Evolutionary conservation across 2,329 filamentous ascomycete genomes (phyloP), one percentile per base, ranked within the genome.

Genomic region (Pseudocercospora musae): DNA sequence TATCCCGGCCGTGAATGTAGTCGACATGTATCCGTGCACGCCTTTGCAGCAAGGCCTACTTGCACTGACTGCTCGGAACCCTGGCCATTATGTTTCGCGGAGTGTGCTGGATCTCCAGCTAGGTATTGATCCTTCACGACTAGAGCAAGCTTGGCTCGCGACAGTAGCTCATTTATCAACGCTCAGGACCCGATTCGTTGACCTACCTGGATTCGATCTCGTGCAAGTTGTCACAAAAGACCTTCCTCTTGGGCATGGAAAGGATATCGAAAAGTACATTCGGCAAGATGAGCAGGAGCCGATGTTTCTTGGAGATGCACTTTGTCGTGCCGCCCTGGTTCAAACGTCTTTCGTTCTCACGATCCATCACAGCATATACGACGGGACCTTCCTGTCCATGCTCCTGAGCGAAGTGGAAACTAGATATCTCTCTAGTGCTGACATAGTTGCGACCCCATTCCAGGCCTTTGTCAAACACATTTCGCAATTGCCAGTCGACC

Each of bases 11-110:
- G 23, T 46, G 0, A 63, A 70, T 20, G 66, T 78, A n/a, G 80
- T 84, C 54, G 83, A 86, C 62, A 71, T 83, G 0, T 86, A 84
- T 58, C 83, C 83, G 1, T 59, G 40, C 31, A 65, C 63, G 3
- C n/a, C 62, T 5, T 13, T 62, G 23, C 64, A 66, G 44, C 70
- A 67, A 23, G 58, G 57, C 3, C 46, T 86, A 1, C 81, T 86
- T 75, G 81, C 83, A 0, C 70, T 86, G 6, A 82, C 83, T 3
- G 77, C 78, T 57, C 83, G 82, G 67, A 76, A 80, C 23, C 77
- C 78, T 31, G 82, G 82, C 31, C 79, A 81, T 0, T 86, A 85
- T 48, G 78, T 85, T 1, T 81, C 81, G 1, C 81, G 81, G 27
- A 59, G 46, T 29, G 58, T 63, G 11, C 37, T 61, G 6, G 20